These are phyloP conservation scores for Sporothrix phasma DNA, from an alignment of 2,329 filamentous ascomycete genomes.

Conservation along the genomic window DNA sequence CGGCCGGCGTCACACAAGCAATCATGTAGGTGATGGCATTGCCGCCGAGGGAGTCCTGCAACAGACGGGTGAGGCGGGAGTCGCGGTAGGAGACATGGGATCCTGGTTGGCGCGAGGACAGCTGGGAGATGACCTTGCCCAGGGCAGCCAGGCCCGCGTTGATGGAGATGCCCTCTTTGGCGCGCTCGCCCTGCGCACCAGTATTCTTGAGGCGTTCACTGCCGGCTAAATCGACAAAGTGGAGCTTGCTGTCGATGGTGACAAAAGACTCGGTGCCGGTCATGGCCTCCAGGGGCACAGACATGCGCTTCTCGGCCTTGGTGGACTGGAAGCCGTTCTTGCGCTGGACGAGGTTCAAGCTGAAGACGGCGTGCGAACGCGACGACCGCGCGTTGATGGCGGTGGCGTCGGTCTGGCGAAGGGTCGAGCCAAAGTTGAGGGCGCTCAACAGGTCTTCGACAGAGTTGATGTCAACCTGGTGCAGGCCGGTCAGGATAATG, in stretches of 20 bases:
- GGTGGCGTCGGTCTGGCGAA: conserved; percentile 93
- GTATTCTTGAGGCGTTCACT: conserved; percentile 97
- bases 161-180: conserved; percentile 94
- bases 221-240: conserved; percentile 95
- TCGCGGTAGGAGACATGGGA: conserved; percentile 96
- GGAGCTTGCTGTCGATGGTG: conserved; percentile 93
- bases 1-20: conserved; percentile 90
- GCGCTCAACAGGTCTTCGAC: conserved; percentile 84
- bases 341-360: conserved; percentile 82
- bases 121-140: conserved; percentile 95
- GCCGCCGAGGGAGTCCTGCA: conserved; percentile 92
- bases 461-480: conserved; percentile 79
- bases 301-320: conserved; percentile 70
- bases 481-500: conserved; percentile 84
- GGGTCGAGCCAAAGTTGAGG: conserved; percentile 83
- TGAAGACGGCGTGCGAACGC: conserved; percentile 94
- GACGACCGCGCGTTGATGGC: conserved; percentile 97
- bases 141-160: conserved; percentile 90
- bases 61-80: conserved; percentile 86
- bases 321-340: conserved; percentile 48
- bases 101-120: conserved; percentile 79
- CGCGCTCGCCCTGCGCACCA: conserved; percentile 84
- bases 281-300: conserved; percentile 74
- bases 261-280: conserved; percentile 59
- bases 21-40: conserved; percentile 99